Percentiles rank a stretch among this genome's conserved stretches.
These are phyloP conservation scores for Hericium alpestre DNA, from an alignment of 768 basidiomycete species.

Conservation along the genomic window DNA sequence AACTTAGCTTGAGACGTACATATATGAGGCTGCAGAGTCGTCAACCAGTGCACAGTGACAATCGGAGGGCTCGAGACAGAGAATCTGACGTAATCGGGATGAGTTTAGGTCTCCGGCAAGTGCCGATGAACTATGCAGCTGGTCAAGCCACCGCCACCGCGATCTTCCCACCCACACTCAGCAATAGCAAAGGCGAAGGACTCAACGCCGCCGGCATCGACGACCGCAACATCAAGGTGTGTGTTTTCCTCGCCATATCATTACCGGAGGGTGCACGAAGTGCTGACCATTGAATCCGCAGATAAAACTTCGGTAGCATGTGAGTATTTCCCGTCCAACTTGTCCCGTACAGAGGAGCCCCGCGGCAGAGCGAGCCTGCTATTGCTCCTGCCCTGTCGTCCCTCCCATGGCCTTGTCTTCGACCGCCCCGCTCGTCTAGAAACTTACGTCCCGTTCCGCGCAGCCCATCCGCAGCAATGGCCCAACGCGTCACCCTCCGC, in stretches of 20 bases:
- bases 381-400: too few species aligned
- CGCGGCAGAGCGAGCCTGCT: too few species aligned
- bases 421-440: too few species aligned
- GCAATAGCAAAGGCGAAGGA: not conserved
- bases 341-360: too few species aligned
- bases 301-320: too few species aligned
- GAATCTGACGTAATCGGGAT: not conserved
- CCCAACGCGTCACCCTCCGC: slow-evolving; percentile 98
- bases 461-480: slow-evolving; percentile 48
- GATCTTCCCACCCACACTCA: not conserved
- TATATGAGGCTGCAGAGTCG: too few species aligned
- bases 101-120: not conserved
- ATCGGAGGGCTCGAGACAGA: not conserved
- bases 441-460: not conserved
- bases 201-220: not conserved
- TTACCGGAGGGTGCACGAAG: too few species aligned
- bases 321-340: too few species aligned
- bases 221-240: not conserved
- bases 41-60: too few species aligned
- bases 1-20: too few species aligned
- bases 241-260: not conserved
- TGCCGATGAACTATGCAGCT: not conserved
- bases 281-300: too few species aligned
- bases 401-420: too few species aligned
- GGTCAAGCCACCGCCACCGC: not conserved